Evolutionary conservation across 306 rosid species (phyloP).

Genomic region (Prosopis cineraria): DNA sequence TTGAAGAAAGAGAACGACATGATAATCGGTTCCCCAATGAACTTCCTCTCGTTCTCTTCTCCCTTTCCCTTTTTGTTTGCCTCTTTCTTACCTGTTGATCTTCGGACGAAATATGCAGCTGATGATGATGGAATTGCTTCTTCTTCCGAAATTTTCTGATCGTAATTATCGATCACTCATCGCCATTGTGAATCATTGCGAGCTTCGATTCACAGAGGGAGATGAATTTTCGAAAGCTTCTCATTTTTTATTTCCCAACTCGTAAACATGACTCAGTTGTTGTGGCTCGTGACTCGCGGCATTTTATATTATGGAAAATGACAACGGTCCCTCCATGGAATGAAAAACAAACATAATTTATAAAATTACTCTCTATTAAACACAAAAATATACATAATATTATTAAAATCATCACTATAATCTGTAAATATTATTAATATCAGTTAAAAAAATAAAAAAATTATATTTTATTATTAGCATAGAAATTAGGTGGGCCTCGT

Average conservation of each 20-base stretch:
- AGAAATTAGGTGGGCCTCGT: no score
- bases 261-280: neutral
- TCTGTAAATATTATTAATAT: no score
- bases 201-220: neutral
- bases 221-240: neutral
- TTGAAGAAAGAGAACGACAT: slow-evolving; percentile 98
- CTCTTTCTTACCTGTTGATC: neutral
- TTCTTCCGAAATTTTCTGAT: neutral
- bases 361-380: no score
- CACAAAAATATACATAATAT: no score
- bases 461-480: no score
- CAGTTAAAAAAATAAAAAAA: no score
- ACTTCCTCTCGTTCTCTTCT: slow-evolving; percentile 15
- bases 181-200: neutral
- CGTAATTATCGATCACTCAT: slow-evolving; percentile 18
- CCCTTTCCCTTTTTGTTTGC: neutral
- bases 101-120: slow-evolving; percentile 20
- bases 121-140: neutral
- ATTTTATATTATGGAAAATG: no score
- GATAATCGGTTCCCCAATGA: slow-evolving; percentile 29
- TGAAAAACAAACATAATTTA: no score
- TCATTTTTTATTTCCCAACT: neutral
- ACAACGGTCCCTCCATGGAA: no score
- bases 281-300: neutral
- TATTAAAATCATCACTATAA: no score